Evolutionary conservation across 1,284 basidiomycete genomes (phyloP).

Genomic region (Laetiporus sulphureus): DNA sequence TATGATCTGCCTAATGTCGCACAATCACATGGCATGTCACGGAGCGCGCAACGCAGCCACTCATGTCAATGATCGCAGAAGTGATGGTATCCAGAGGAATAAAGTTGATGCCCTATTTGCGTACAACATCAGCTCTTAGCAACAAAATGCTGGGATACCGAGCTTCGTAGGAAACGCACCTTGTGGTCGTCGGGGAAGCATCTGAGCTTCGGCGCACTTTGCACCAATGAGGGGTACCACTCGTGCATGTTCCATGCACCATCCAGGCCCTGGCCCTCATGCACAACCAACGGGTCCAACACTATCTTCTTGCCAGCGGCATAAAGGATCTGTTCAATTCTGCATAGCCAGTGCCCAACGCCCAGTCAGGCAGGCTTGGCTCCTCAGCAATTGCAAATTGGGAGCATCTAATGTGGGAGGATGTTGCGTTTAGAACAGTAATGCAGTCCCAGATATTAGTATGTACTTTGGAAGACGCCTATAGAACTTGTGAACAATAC

Average conservation of each 20-base stretch:
- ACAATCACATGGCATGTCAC: too few relatives aligned
- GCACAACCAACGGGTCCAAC: constrained; percentile 26
- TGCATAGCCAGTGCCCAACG: constrained; percentile 30
- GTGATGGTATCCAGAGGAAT: too few relatives aligned
- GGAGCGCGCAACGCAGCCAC: too few relatives aligned
- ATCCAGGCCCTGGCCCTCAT: constrained; percentile 33
- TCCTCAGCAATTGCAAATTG: constrained; percentile 8
- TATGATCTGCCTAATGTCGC: too few relatives aligned
- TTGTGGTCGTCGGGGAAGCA: constrained; percentile 4
- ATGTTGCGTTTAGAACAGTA: too few relatives aligned
- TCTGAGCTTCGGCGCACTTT: background rate
- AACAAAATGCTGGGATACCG: too few relatives aligned
- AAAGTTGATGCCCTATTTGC: too few relatives aligned
- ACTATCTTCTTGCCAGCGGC: constrained; percentile 13
- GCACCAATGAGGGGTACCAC: constrained; percentile 37
- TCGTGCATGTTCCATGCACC: constrained; percentile 38
- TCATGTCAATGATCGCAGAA: too few relatives aligned
- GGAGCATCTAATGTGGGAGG: too few relatives aligned
- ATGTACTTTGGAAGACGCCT: constrained; percentile 15
- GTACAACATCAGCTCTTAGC: too few relatives aligned
- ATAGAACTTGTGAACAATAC: constrained; percentile 18
- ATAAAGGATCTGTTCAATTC: constrained; percentile 29
- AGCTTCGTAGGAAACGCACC: background rate
- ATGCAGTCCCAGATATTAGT: too few relatives aligned
- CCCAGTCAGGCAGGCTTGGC: constrained; percentile 15